These are phyloP conservation scores for Ustilago nuda DNA, from an alignment of 1,284 basidiomycete species.

Conservation along the genomic window DNA sequence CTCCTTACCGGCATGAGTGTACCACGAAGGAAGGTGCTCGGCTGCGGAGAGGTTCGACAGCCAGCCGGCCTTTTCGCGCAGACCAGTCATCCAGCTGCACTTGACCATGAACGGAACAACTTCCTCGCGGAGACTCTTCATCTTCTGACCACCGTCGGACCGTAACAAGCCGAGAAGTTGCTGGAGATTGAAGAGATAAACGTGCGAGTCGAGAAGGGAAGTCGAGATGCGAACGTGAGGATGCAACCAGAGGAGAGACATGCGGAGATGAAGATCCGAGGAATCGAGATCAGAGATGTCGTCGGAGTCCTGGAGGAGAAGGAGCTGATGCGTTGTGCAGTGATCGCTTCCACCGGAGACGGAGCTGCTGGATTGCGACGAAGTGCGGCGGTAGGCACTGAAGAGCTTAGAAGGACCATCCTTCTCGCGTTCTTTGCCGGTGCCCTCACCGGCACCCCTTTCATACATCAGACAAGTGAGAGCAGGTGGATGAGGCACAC, in stretches of 20 bases:
- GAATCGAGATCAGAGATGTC: slow-evolving; percentile 55
- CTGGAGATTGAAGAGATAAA: slow-evolving; percentile 61
- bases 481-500: slow-evolving; percentile 46
- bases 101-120: slow-evolving; percentile 65
- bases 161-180: slow-evolving; percentile 55
- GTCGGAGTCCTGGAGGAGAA: slow-evolving; percentile 61
- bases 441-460: slow-evolving; percentile 62
- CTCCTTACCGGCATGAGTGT: slow-evolving; percentile 17
- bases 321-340: slow-evolving; percentile 47
- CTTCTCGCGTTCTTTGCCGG: slow-evolving; percentile 66
- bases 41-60: slow-evolving; percentile 2
- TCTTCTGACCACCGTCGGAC: slow-evolving; percentile 48
- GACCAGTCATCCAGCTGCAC: slow-evolving; percentile 62
- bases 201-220: slow-evolving; percentile 61
- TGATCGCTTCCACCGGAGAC: slow-evolving; percentile 16
- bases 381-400: slow-evolving; percentile 48
- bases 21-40: slow-evolving; percentile 23
- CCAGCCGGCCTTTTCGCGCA: slow-evolving; percentile 64
- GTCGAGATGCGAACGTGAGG: slow-evolving; percentile 61
- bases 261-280: slow-evolving; percentile 60
- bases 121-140: slow-evolving; percentile 64
- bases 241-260: slow-evolving; percentile 58
- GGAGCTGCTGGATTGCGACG: slow-evolving; percentile 30
- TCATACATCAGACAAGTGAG: slow-evolving; percentile 63
- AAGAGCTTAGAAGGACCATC: slow-evolving; percentile 64